Evolutionary conservation across 495 filamentous ascomycete species (phyloP).

Genomic region (Podospora comata): DNA sequence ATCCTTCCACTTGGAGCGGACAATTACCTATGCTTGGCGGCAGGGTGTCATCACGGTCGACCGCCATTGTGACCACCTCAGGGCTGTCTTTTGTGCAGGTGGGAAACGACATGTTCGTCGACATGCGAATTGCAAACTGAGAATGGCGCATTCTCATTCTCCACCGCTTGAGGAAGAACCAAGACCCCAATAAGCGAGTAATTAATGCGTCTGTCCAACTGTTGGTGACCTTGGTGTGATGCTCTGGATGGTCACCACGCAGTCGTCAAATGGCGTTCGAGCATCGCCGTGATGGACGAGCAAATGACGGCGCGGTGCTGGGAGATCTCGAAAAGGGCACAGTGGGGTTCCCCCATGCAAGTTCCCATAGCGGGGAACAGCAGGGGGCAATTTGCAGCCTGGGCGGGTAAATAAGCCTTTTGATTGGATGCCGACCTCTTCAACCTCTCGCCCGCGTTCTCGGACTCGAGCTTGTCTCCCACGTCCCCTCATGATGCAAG

Average conservation of each 20-base stretch:
- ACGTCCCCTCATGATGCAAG: neutral
- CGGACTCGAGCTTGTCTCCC: conserved; percentile 9
- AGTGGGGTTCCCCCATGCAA: conserved; percentile 11
- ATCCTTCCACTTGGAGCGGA: neutral
- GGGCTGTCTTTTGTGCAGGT: conserved; percentile 6
- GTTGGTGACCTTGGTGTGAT: conserved; percentile 12
- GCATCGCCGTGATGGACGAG: conserved; percentile 10
- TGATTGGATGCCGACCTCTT: conserved; percentile 21
- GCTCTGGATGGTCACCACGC: neutral
- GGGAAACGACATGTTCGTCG: neutral
- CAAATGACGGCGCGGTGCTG: conserved; percentile 1
- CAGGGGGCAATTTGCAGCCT: conserved; percentile 10
- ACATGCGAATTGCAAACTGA: conserved; percentile 14
- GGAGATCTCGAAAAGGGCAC: conserved; percentile 2
- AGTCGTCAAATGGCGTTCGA: conserved; percentile 18
- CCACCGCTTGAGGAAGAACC: neutral
- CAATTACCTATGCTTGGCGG: neutral
- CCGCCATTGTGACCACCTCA: conserved; percentile 17
- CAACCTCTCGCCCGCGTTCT: conserved; percentile 18
- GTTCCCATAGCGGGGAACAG: conserved; percentile 7
- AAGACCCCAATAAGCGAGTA: conserved; percentile 5
- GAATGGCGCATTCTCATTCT: conserved; percentile 13
- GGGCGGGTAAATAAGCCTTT: conserved; percentile 23
- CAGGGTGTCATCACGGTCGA: conserved; percentile 5
- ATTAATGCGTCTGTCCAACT: conserved; percentile 11